Conservation (phyloP, 306 rosid species). For the Prunus fruticosa region DNA sequence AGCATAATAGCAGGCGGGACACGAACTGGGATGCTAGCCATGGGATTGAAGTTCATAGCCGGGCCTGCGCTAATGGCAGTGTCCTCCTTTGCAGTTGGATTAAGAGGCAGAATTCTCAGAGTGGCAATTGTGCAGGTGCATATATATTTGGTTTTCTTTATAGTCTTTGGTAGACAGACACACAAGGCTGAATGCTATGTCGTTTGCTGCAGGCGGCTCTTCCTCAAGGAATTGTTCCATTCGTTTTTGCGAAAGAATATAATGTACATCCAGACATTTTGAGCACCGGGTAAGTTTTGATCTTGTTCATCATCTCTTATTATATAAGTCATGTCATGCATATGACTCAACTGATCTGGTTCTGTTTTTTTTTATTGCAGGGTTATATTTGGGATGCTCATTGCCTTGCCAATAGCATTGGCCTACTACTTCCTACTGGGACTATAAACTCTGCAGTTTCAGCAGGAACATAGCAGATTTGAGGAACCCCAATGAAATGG, state of each 20-base stretch:
- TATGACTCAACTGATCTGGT: not conserved
- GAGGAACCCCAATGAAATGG: slow-evolving; percentile 6
- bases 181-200: not conserved
- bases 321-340: not conserved
- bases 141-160: not conserved
- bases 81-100: slow-evolving; percentile 63
- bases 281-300: slow-evolving; percentile 73
- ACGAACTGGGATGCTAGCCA: slow-evolving; percentile 54
- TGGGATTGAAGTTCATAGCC: slow-evolving; percentile 69
- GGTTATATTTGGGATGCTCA: slow-evolving; percentile 82
- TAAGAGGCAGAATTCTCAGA: slow-evolving; percentile 50
- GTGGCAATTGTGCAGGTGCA: slow-evolving; percentile 81
- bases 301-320: slow-evolving; percentile 3
- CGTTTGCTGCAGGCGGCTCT: slow-evolving; percentile 73
- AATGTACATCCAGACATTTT: slow-evolving; percentile 70
- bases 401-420: slow-evolving; percentile 82
- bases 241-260: slow-evolving; percentile 91
- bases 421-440: slow-evolving; percentile 70
- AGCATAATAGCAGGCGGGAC: slow-evolving; percentile 74
- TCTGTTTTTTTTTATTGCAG: slow-evolving; percentile 46
- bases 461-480: not conserved
- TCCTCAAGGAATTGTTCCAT: slow-evolving; percentile 97
- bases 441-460: slow-evolving; percentile 31
- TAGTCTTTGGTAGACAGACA: not conserved
- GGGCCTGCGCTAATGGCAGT: slow-evolving; percentile 87